Percentiles rank a stretch among this genome's conserved stretches.
Evolutionary conservation across 1,284 basidiomycete genomes (phyloP).

Genomic region (Amylostereum areolatum): DNA sequence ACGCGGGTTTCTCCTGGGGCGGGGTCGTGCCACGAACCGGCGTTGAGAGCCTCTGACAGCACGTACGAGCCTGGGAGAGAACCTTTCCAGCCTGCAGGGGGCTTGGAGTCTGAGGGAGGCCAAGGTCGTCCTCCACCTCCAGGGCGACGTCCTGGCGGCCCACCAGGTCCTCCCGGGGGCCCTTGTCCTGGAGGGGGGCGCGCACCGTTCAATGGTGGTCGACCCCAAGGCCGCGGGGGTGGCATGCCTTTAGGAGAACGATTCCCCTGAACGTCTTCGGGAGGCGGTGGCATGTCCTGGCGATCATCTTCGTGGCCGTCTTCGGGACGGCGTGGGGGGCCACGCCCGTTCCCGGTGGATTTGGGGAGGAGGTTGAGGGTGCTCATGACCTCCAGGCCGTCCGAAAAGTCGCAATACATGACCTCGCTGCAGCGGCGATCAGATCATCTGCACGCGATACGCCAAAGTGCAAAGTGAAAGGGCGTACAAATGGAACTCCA

Average conservation of each 20-base stretch:
- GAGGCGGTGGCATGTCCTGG: no score
- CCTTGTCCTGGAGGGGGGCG: no score
- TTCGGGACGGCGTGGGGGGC: neutral
- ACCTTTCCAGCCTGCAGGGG: constrained; percentile 12
- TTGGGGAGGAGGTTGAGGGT: constrained; percentile 12
- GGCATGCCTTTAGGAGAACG: no score
- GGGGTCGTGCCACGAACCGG: constrained; percentile 35
- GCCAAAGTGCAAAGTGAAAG: neutral
- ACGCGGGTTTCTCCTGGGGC: constrained; percentile 40
- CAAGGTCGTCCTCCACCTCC: no score
- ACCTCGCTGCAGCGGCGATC: constrained; percentile 32
- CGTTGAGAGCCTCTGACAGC: constrained; percentile 22
- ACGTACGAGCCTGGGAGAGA: neutral
- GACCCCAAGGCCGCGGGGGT: no score
- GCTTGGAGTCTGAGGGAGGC: neutral
- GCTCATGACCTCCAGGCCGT: constrained; percentile 33
- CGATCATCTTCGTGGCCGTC: no score
- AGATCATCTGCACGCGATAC: neutral
- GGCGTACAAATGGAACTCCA: constrained; percentile 45
- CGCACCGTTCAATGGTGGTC: no score
- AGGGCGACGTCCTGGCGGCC: no score
- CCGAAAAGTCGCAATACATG: constrained; percentile 43
- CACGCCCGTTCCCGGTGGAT: neutral
- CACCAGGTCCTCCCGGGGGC: no score
- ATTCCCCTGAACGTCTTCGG: no score